Evolutionary conservation across 768 basidiomycete species (phyloP).

Genomic region (Rhizopogon sp.): DNA sequence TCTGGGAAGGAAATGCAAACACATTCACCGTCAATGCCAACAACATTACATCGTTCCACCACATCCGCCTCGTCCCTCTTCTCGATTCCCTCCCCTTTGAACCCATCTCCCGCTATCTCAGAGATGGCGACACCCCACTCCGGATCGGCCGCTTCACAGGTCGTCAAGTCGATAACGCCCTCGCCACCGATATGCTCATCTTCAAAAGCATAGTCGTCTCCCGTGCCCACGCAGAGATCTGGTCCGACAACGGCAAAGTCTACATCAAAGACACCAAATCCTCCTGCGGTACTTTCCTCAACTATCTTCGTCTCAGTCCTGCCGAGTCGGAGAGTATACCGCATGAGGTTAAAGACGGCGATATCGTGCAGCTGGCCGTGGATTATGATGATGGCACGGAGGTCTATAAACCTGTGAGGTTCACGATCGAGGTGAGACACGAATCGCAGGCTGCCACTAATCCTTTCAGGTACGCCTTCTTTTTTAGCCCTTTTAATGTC

Average conservation of each 20-base stretch:
- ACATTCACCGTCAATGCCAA: constrained; percentile 22
- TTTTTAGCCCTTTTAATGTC: not conserved
- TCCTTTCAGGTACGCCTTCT: constrained; percentile 67
- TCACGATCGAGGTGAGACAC: constrained; percentile 81
- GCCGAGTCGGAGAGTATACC: constrained; percentile 80
- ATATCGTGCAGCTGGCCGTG: constrained; percentile 91
- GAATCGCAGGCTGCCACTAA: constrained; percentile 63
- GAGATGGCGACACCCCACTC: too few relatives aligned
- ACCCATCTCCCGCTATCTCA: too few relatives aligned
- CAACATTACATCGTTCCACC: too few relatives aligned
- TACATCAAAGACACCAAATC: constrained; percentile 88
- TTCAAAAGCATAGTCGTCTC: constrained; percentile 97
- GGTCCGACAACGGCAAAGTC: constrained; percentile 72
- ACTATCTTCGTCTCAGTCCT: constrained; percentile 83
- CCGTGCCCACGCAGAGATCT: constrained; percentile 91
- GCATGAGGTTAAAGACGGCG: constrained; percentile 83
- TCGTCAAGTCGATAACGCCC: not conserved
- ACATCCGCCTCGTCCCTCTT: too few relatives aligned
- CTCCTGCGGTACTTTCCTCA: constrained; percentile 90
- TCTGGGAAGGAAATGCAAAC: constrained; percentile 30
- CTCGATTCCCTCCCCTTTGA: too few relatives aligned
- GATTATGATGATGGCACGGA: constrained; percentile 97
- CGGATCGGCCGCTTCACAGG: too few relatives aligned
- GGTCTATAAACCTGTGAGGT: constrained; percentile 96
- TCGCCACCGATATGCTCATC: constrained; percentile 78